Percentiles rank a stretch among this genome's conserved stretches.
phyloP scores from a whole-genome alignment of 2,329 filamentous ascomycete species.

The Paramyrothecium sp. region DNA sequence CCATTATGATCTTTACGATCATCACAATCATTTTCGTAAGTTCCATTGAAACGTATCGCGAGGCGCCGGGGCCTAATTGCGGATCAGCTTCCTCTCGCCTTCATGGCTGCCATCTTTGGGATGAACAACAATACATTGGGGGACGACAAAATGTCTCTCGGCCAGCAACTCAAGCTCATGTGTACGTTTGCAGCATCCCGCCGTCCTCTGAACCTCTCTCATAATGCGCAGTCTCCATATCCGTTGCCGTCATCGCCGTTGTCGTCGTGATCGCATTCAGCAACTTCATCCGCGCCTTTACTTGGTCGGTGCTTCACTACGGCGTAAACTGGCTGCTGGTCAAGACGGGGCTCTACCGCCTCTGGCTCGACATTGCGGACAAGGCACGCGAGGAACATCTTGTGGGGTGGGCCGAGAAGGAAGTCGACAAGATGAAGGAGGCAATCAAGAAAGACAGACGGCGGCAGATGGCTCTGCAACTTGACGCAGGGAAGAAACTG shows the following conservation, averaged over 20 bases:
- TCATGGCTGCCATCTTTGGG: conserved; percentile 26
- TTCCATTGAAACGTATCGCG: neutral
- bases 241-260: conserved; percentile 7
- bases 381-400: neutral
- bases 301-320: conserved; percentile 5
- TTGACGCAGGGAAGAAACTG: neutral
- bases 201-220: neutral
- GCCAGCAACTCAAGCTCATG: conserved; percentile 13
- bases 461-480: neutral
- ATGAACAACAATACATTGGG: conserved; percentile 21
- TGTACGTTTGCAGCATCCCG: conserved; percentile 11
- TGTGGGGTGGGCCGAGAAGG: conserved; percentile 2
- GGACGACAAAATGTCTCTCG: conserved; percentile 9
- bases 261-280: conserved; percentile 8
- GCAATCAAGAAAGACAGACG: neutral
- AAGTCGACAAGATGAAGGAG: conserved; percentile 4
- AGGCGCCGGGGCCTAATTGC: neutral
- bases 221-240: conserved; percentile 2
- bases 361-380: conserved; percentile 5
- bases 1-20: conserved; percentile 29
- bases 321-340: conserved; percentile 6
- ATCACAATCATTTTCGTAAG: conserved; percentile 31
- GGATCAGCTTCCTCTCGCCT: conserved; percentile 23
- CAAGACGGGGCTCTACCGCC: conserved; percentile 6
- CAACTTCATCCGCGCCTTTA: conserved; percentile 1